Conservation (phyloP, 352 stramenopile species). For the Pythium folliculosum region DNA sequence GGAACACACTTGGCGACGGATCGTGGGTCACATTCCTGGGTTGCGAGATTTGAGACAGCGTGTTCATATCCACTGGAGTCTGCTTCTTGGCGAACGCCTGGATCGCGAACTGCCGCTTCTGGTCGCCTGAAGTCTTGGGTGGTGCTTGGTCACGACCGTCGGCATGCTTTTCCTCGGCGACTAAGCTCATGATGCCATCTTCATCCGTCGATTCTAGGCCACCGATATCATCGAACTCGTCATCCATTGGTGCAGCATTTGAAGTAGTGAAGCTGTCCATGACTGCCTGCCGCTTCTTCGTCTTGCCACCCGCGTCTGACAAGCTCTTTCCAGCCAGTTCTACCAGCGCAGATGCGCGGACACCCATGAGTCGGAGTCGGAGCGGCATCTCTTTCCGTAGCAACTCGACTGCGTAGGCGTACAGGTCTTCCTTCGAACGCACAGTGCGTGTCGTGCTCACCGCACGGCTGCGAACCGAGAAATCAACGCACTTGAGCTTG, state of each 20-base stretch:
- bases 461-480: slow-evolving; percentile 56
- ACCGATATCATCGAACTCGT: neutral
- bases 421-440: slow-evolving; percentile 49
- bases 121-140: neutral
- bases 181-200: neutral
- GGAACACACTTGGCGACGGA: neutral
- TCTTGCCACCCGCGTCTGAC: slow-evolving; percentile 17
- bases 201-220: neutral
- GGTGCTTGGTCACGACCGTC: neutral
- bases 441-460: slow-evolving; percentile 46
- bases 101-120: slow-evolving; percentile 5
- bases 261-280: slow-evolving; percentile 47
- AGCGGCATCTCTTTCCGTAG: slow-evolving; percentile 67
- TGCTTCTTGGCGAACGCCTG: neutral
- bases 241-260: neutral
- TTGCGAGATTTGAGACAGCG: neutral
- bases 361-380: slow-evolving; percentile 65
- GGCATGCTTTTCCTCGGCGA: neutral
- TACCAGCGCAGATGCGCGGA: slow-evolving; percentile 56
- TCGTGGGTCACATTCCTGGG: neutral
- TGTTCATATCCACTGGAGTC: neutral
- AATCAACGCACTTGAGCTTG: slow-evolving; percentile 73
- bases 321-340: slow-evolving; percentile 27
- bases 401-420: slow-evolving; percentile 44
- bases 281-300: slow-evolving; percentile 9